phyloP scores from a whole-genome alignment of 805 yeast genomes.

The Sugiyamaella floridensis region DNA sequence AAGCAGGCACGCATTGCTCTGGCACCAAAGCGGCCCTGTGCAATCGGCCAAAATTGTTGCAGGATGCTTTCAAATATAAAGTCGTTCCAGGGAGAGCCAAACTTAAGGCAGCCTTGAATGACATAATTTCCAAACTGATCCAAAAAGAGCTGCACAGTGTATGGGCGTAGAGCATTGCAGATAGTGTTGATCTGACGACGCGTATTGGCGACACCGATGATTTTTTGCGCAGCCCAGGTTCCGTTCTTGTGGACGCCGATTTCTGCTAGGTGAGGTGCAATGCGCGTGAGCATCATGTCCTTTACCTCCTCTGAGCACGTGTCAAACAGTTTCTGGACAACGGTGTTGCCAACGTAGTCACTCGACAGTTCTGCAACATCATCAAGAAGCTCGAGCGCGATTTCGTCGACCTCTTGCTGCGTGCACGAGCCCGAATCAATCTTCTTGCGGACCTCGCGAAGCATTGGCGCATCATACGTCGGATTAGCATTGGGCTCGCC shows the following conservation, averaged over 20 bases:
- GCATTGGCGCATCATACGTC: conserved; percentile 78
- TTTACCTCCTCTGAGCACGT: conserved; percentile 62
- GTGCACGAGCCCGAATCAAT: conserved; percentile 50
- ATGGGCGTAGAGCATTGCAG: conserved; percentile 65
- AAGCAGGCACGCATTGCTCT: conserved; percentile 90
- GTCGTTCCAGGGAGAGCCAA: conserved; percentile 82
- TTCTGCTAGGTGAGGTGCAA: conserved; percentile 76
- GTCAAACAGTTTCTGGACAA: conserved; percentile 85
- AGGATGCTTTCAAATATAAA: conserved; percentile 81
- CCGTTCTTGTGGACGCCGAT: conserved; percentile 96
- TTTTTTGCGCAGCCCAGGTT: conserved; percentile 98
- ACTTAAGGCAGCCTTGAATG: conserved; percentile 86
- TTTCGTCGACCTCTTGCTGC: conserved; percentile 65
- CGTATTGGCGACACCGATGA: conserved; percentile 66
- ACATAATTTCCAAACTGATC: conserved; percentile 98
- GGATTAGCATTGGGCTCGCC: conserved; percentile 67
- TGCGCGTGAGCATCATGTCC: conserved; percentile 69
- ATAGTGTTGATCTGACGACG: conserved; percentile 60
- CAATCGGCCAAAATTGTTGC: conserved; percentile 69
- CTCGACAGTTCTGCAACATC: conserved; percentile 87
- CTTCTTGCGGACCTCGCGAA: conserved; percentile 77
- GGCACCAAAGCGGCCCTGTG: conserved; percentile 89
- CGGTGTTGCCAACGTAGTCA: conserved; percentile 92
- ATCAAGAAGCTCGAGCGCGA: conserved; percentile 74
- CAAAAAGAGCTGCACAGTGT: conserved; percentile 75